Percentiles rank a stretch among this genome's conserved stretches.
Conservation (phyloP, 1,139 yeast genomes). For the Yamadazyma siamensis region DNA sequence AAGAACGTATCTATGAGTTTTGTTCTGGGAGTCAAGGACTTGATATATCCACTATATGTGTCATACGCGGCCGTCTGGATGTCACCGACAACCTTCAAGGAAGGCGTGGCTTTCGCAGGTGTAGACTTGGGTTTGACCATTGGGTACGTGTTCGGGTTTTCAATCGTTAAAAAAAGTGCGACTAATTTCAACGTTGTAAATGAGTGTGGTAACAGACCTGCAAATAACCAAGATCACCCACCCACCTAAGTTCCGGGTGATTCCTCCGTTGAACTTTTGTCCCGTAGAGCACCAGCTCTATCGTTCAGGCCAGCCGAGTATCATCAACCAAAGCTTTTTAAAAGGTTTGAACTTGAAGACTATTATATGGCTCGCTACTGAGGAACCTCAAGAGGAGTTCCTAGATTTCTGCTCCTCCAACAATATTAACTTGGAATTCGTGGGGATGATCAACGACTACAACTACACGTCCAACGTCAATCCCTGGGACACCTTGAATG, state of each 20-base stretch:
- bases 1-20: constrained; percentile 77
- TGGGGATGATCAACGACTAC: constrained; percentile 62
- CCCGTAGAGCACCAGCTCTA: constrained; percentile 88
- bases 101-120: constrained; percentile 1
- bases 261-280: constrained; percentile 92
- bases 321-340: constrained; percentile 82
- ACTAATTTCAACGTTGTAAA: no score
- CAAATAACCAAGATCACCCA: constrained; percentile 14
- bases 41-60: constrained; percentile 46
- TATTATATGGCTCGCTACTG: constrained; percentile 91
- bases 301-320: constrained; percentile 95
- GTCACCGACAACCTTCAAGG: constrained; percentile 5
- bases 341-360: constrained; percentile 71
- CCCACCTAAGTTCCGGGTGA: constrained; percentile 64
- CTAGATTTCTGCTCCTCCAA: constrained; percentile 75
- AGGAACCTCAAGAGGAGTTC: constrained; percentile 89
- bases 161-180: no score
- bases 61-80: constrained; percentile 23
- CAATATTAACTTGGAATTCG: constrained; percentile 61
- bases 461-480: constrained; percentile 37
- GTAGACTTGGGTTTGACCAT: constrained; percentile 7
- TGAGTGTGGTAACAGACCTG: no score
- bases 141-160: no score
- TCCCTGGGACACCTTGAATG: constrained; percentile 97
- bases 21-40: constrained; percentile 44